A percentile compares a stretch with the other conserved stretches of the same genome.
These are phyloP conservation scores for Miscanthus lutarioriparius DNA, from an alignment of 176 grass and related monocot species.

Conservation along the genomic window DNA sequence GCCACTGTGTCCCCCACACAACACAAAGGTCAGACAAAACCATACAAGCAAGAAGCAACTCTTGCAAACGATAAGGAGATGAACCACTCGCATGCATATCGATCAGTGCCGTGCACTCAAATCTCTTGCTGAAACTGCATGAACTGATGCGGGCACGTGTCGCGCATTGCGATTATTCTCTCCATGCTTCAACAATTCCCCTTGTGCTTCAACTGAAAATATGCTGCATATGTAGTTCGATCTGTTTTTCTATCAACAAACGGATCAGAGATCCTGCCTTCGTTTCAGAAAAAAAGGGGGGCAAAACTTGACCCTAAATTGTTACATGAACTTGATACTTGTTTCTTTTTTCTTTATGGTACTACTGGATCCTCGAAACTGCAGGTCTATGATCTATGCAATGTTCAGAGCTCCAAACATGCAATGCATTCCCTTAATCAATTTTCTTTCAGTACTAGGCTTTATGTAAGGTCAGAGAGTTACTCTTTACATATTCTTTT, in stretches of 20 bases:
- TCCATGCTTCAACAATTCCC: not conserved
- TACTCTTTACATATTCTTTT: not conserved
- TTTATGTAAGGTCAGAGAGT: conserved; percentile 5
- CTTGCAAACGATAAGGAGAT: conserved; percentile 41
- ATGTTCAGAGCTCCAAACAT: not conserved
- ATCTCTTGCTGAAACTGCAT: not conserved
- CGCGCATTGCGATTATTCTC: not conserved
- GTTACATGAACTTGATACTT: not conserved
- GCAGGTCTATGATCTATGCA: not conserved
- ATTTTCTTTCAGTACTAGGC: not conserved
- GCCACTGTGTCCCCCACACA: conserved; percentile 13
- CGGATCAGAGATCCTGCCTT: not conserved
- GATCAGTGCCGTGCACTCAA: conserved; percentile 24
- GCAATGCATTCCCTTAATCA: not conserved
- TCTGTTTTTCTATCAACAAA: not conserved
- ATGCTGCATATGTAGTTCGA: not conserved
- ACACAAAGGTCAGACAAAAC: conserved; percentile 47
- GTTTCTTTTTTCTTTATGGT: not conserved
- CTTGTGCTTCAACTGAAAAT: not conserved
- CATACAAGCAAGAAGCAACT: conserved; percentile 15
- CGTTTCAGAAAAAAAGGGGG: not conserved
- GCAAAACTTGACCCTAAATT: not conserved
- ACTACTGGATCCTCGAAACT: not conserved
- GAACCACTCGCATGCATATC: conserved; percentile 15
- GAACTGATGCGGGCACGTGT: not conserved